Evolutionary conservation across 1,139 yeast genomes (phyloP).

Genomic region (Petasospora fabianii): DNA sequence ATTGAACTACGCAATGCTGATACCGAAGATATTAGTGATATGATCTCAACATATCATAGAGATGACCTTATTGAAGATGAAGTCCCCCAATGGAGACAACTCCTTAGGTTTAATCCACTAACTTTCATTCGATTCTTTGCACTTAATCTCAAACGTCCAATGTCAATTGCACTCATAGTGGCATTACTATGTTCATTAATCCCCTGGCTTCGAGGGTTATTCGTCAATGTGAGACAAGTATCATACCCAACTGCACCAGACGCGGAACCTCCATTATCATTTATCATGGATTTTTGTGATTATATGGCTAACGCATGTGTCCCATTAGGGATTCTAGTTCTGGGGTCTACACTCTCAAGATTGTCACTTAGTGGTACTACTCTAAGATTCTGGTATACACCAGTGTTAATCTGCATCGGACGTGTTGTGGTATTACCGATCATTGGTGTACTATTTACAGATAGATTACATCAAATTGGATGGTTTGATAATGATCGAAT

Average conservation of each 20-base stretch:
- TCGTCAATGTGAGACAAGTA: constrained; percentile 40
- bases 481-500: constrained; percentile 44
- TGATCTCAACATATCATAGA: too few species aligned
- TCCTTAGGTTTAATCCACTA: too few species aligned
- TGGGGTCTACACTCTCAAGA: constrained; percentile 86
- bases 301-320: constrained; percentile 88
- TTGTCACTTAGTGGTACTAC: constrained; percentile 63
- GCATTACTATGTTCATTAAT: constrained; percentile 59
- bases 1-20: too few species aligned
- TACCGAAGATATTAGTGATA: too few species aligned
- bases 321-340: constrained; percentile 73
- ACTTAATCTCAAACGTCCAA: constrained; percentile 58
- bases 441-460: constrained; percentile 50
- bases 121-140: constrained; percentile 1
- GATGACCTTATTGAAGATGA: too few species aligned
- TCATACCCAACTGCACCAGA: constrained; percentile 73
- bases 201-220: constrained; percentile 70
- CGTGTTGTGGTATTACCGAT: constrained; percentile 55
- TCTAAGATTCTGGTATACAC: constrained; percentile 48
- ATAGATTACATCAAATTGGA: constrained; percentile 34
- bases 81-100: too few species aligned
- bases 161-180: constrained; percentile 49
- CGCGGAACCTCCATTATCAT: constrained; percentile 67
- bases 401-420: constrained; percentile 41
- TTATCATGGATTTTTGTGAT: constrained; percentile 71